Base-by-base conservation (phyloP, 2,329 filamentous ascomycete species). In the Neofusicoccum sp. region DNA sequence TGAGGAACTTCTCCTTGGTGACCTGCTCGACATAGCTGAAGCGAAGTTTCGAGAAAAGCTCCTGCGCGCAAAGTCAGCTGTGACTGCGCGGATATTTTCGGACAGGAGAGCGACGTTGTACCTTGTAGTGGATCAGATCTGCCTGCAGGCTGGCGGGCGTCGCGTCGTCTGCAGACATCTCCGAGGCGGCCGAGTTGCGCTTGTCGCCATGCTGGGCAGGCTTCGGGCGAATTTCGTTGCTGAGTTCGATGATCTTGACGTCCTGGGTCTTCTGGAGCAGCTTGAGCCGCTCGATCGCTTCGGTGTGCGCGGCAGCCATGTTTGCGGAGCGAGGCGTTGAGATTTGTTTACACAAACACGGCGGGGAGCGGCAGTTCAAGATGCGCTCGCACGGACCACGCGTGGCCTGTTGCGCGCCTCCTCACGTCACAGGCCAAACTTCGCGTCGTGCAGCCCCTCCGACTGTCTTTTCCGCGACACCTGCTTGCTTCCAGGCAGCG, bases 1-100 rank as follows among this genome's bases (percentile, higher is more conserved):
- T 91, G 61, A 99, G 89, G 77, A 97, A 98, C 73, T 97, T 96
- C 76, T 99, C 95, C 79, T 98, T 99, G 48, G 94, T 98, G 66
- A 98, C 93, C 81, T 98, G 95, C 78, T 99, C 95, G 70, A 97
- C 90, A 78, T 98, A 98, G 67, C 91, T 96, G 81, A 98, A 98
- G 69, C 94, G 92, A 43, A 98, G 84, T 79, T 99, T 98, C 45
- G 92, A 90, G 78, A 98, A 99, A 22, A 98, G 86, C 78, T 97
- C 93, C 79, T 87, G 67, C 4, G 5, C 8, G 8, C 36, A n/a
- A 7, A 3, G 29, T 52, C 37, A 56, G 47, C 31, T 16, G 14
- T 14, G 1, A 12, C 43, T 14, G 22, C 47, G 33, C n/a, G 2
- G 29, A 34, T 9, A 29, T 29, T 9, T 11, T 16, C 14, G 12